phyloP scores from a whole-genome alignment of 345 rosid genomes.

The Durio zibethinus region DNA sequence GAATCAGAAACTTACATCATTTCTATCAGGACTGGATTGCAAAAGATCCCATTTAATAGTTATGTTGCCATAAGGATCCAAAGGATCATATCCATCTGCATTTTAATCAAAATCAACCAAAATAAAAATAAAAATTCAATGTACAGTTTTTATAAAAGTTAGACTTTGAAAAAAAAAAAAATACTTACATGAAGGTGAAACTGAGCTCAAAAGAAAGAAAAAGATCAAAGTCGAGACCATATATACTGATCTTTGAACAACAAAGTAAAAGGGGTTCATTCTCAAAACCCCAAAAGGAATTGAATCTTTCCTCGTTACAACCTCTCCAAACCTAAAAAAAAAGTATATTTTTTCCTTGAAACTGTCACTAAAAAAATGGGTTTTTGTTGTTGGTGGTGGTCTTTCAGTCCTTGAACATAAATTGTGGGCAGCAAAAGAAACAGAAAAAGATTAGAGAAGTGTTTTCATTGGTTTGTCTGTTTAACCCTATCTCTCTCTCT shows the following conservation, averaged over 20 bases:
- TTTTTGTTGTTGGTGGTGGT: background rate
- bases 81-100: constrained; percentile 80
- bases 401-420: background rate
- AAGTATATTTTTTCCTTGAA: background rate
- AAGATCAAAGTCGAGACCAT: background rate
- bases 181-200: constrained; percentile 8
- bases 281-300: background rate
- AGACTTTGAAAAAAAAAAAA: background rate
- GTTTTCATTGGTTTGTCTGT: background rate
- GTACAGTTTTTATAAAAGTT: background rate
- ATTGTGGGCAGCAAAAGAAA: background rate
- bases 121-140: background rate
- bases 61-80: constrained; percentile 74
- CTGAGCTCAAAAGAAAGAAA: background rate
- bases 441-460: background rate
- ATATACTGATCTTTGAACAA: background rate
- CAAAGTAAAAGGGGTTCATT: background rate
- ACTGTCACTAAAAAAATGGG: background rate
- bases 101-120: background rate
- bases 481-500: background rate
- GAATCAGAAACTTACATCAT: constrained; percentile 37
- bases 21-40: constrained; percentile 27
- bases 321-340: background rate
- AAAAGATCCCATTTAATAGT: constrained; percentile 84
- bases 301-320: background rate